A percentile compares a stretch with the other conserved stretches of the same genome.
Conservation (phyloP, 2,329 filamentous ascomycete genomes). For the Penicillium expansum region DNA sequence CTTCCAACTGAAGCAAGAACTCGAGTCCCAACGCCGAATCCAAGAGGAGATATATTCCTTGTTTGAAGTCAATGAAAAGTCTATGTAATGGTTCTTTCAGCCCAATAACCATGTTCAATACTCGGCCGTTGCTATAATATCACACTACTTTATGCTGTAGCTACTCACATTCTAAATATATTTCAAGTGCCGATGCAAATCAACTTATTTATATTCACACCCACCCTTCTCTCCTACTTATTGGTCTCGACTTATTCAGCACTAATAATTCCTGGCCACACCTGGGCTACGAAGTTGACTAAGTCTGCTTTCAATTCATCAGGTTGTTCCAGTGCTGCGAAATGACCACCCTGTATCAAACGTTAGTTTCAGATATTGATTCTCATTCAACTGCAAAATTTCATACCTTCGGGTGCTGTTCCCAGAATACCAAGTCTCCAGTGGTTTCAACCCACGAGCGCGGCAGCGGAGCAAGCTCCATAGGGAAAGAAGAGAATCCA, state of each 20-base stretch:
- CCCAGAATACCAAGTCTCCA: conserved; percentile 40
- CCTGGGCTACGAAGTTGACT: conserved; percentile 34
- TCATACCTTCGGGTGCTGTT: conserved; percentile 34
- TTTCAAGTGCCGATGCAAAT: no score
- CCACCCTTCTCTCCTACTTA: background rate
- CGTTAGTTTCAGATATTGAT: background rate
- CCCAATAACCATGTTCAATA: background rate
- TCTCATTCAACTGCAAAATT: background rate
- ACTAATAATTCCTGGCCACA: conserved; percentile 22
- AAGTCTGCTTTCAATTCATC: conserved; percentile 46
- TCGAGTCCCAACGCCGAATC: no score
- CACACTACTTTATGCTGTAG: background rate
- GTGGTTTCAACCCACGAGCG: conserved; percentile 37
- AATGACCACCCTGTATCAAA: conserved; percentile 50
- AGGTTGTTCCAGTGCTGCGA: conserved; percentile 48
- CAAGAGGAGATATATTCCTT: no score
- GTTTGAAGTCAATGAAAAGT: background rate
- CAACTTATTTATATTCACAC: background rate
- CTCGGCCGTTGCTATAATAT: background rate
- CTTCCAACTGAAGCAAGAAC: no score
- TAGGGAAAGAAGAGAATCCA: conserved; percentile 48
- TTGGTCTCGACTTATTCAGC: background rate
- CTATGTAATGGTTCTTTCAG: background rate
- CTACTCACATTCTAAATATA: background rate
- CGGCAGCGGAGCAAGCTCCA: conserved; percentile 44